Evolutionary conservation across 2,329 filamentous ascomycete genomes (phyloP).

Genomic region (Fusarium coffeatum): DNA sequence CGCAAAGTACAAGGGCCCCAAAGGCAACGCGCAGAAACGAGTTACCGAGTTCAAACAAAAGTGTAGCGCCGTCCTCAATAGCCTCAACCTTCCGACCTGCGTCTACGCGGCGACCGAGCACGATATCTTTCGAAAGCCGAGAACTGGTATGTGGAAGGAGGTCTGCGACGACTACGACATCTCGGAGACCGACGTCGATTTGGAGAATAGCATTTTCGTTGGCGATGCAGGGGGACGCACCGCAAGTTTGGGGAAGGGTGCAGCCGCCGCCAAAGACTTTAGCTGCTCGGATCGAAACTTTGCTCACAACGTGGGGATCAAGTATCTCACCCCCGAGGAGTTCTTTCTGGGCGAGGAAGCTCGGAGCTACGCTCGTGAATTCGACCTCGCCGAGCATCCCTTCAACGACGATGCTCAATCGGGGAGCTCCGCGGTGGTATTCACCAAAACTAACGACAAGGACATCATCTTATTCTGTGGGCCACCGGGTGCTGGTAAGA

Average conservation of each 20-base stretch:
- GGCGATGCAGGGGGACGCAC: constrained; percentile 82
- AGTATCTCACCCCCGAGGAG: constrained; percentile 89
- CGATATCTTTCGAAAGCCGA: constrained; percentile 87
- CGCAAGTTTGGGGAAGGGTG: constrained; percentile 50
- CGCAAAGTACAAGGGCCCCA: constrained; percentile 72
- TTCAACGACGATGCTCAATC: constrained; percentile 39
- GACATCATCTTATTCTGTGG: constrained; percentile 91
- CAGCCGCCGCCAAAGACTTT: constrained; percentile 64
- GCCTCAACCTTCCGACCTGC: constrained; percentile 79
- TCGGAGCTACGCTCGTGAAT: constrained; percentile 73
- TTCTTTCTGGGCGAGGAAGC: constrained; percentile 80
- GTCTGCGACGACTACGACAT: constrained; percentile 69
- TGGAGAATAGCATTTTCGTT: constrained; percentile 81
- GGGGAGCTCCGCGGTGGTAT: constrained; percentile 53
- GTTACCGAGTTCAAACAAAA: constrained; percentile 87
- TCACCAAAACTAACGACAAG: constrained; percentile 70
- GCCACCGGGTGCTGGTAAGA: constrained; percentile 90
- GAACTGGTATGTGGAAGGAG: constrained; percentile 86
- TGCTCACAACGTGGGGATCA: constrained; percentile 83
- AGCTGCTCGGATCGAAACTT: constrained; percentile 81
- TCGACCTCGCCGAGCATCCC: constrained; percentile 74
- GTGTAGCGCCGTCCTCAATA: constrained; percentile 73
- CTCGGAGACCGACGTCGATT: constrained; percentile 70
- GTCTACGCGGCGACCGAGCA: constrained; percentile 88
- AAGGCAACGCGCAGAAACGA: constrained; percentile 70